Evolutionary conservation across 2,329 filamentous ascomycete genomes (phyloP).

Genomic region (Aureobasidium melanogenum): DNA sequence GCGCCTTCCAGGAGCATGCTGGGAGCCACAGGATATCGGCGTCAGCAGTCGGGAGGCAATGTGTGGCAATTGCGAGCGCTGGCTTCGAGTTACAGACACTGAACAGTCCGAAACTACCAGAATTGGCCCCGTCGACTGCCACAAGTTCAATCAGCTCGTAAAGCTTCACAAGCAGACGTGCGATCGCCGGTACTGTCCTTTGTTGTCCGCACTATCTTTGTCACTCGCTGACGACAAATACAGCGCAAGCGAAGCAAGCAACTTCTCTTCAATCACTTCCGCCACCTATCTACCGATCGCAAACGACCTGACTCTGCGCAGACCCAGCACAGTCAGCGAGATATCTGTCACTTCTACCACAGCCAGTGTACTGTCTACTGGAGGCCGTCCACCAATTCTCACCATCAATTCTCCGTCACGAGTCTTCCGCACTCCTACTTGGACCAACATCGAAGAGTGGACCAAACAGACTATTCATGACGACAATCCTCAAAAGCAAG

Average conservation of each 20-base stretch:
- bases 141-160: conserved; percentile 1
- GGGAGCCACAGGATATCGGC: neutral
- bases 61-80: neutral
- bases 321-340: neutral
- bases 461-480: neutral
- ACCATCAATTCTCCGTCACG: neutral
- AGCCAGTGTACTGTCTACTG: neutral
- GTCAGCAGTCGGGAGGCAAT: neutral
- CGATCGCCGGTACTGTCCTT: neutral
- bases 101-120: neutral
- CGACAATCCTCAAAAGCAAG: neutral
- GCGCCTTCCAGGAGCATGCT: neutral
- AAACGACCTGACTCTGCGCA: neutral
- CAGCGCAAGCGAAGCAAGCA: neutral
- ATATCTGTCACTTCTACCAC: neutral
- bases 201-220: too few species aligned
- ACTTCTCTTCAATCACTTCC: neutral
- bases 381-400: neutral
- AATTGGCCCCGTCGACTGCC: neutral
- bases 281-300: neutral
- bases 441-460: neutral
- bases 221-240: neutral
- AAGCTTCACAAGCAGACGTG: neutral
- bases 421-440: neutral
- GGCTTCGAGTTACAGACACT: neutral